Conservation (phyloP, 345 rosid species). For the Cochlearia excelsa region DNA sequence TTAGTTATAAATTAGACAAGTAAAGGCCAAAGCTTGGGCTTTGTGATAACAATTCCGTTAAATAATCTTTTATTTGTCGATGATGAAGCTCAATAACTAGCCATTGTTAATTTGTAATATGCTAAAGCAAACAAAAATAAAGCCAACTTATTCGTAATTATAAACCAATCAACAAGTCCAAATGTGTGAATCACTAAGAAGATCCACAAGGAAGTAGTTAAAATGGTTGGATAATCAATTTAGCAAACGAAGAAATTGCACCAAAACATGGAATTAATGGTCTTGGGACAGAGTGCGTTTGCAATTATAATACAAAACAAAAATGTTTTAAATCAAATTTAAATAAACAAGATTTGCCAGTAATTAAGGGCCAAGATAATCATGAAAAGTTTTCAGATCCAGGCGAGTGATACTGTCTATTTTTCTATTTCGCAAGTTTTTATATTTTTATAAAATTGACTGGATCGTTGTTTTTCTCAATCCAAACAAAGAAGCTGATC, state of each 20-base stretch:
- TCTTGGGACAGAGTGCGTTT: conserved; percentile 43
- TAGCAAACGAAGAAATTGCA: conserved; percentile 43
- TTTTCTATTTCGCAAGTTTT: conserved; percentile 33
- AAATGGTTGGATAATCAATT: conserved; percentile 13
- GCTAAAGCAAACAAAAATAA: too few species aligned
- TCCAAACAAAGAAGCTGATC: conserved; percentile 39
- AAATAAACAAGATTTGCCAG: conserved; percentile 15
- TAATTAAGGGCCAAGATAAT: conserved; percentile 39
- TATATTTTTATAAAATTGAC: conserved; percentile 15
- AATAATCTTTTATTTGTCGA: too few species aligned
- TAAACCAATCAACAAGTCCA: conserved; percentile 13
- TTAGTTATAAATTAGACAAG: too few species aligned
- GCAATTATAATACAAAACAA: neutral
- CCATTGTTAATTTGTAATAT: too few species aligned
- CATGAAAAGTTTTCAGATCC: conserved; percentile 29
- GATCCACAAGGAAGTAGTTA: conserved; percentile 8
- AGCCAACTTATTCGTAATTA: neutral
- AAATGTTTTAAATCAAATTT: too few species aligned
- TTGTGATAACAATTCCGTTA: too few species aligned
- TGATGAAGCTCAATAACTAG: too few species aligned
- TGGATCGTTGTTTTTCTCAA: conserved; percentile 7
- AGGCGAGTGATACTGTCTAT: conserved; percentile 38
- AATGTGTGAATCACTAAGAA: conserved; percentile 1
- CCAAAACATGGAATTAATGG: conserved; percentile 36
- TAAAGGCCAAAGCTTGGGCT: too few species aligned